Conservation (phyloP, 2,329 filamentous ascomycete genomes). For the Diaporthe aspalathi region DNA sequence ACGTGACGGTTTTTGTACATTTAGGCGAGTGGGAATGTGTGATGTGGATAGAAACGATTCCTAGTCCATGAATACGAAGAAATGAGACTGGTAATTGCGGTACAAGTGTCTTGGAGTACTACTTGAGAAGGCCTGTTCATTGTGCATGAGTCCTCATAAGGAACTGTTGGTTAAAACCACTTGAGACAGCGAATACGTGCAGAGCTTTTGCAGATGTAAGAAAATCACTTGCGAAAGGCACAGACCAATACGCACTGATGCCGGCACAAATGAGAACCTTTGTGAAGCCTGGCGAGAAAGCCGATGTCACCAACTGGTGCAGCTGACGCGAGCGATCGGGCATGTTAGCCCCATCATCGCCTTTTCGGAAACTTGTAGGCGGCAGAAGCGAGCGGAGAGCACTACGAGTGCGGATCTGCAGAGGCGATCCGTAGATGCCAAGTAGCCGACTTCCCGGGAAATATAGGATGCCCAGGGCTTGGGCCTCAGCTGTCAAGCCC, state of each 20-base stretch:
- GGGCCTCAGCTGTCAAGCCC: slow-evolving; percentile 11
- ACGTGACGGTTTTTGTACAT: neutral
- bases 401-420: neutral
- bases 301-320: neutral
- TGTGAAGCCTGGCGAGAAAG: neutral
- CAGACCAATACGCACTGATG: neutral
- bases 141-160: neutral
- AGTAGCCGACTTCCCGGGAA: slow-evolving; percentile 7
- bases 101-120: neutral
- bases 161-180: too few relatives aligned
- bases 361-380: neutral
- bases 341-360: neutral
- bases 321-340: neutral
- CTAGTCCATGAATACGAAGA: neutral
- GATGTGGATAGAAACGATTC: slow-evolving; percentile 11
- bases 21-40: neutral
- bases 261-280: neutral
- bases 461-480: slow-evolving; percentile 22
- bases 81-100: neutral
- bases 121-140: neutral
- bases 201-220: too few relatives aligned
- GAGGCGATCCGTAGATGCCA: neutral
- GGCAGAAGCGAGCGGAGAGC: neutral
- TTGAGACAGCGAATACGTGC: neutral
- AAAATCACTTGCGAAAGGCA: neutral